Percentiles rank a stretch among this genome's conserved stretches.
These are phyloP conservation scores for Emergomyces orientalis DNA, from an alignment of 2,329 filamentous ascomycete species.

Conservation along the genomic window DNA sequence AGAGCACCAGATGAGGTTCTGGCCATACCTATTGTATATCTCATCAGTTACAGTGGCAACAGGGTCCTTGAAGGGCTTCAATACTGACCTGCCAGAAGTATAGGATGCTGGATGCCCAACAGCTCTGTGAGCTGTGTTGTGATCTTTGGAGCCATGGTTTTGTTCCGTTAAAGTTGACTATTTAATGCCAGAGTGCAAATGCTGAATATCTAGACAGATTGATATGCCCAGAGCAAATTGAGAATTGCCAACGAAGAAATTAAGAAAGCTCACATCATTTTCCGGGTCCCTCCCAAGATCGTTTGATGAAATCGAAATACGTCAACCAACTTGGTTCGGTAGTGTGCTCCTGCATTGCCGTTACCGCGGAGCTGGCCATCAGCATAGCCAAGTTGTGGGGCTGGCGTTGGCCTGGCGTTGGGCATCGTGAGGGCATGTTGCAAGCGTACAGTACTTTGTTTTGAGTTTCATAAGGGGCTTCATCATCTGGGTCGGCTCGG, in stretches of 20 bases:
- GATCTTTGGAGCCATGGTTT: constrained; percentile 51
- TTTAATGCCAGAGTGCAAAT: background rate
- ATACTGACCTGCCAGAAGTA: constrained; percentile 95
- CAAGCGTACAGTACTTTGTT: no score
- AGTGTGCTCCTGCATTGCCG: background rate
- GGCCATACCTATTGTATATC: constrained; percentile 88
- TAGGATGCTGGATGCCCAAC: constrained; percentile 73
- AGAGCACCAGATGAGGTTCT: constrained; percentile 67
- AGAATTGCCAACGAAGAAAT: background rate
- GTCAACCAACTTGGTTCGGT: background rate
- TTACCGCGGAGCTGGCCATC: background rate
- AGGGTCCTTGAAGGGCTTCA: background rate
- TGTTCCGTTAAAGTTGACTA: no score
- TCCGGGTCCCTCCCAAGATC: background rate
- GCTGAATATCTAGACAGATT: background rate
- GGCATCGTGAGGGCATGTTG: no score
- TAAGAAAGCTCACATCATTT: background rate
- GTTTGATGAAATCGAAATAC: background rate
- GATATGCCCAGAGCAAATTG: background rate
- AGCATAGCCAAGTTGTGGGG: background rate
- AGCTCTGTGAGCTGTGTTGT: constrained; percentile 69
- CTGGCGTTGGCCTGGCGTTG: no score
- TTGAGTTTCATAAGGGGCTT: no score
- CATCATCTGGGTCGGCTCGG: no score
- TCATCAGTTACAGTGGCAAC: constrained; percentile 56